phyloP scores from a whole-genome alignment of 129 eudicot genomes.

The Arctium minus region DNA sequence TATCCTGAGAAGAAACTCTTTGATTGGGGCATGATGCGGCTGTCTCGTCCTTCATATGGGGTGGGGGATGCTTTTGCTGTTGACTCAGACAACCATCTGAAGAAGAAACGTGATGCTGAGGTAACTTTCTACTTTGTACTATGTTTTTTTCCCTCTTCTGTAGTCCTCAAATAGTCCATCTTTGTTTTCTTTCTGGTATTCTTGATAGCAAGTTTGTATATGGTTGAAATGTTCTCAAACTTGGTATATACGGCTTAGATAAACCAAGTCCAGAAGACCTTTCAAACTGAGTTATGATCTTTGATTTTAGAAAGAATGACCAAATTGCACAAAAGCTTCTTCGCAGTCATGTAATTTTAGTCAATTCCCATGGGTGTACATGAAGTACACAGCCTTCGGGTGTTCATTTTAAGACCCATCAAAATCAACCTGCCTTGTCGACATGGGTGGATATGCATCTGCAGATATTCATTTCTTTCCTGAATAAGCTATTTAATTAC shows the following conservation, averaged over 20 bases:
- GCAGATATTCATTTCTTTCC: background rate
- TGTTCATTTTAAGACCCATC: background rate
- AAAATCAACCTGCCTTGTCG: background rate
- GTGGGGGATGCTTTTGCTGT: slow-evolving; percentile 83
- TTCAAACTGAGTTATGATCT: background rate
- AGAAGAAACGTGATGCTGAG: slow-evolving; percentile 91
- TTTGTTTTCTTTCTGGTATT: background rate
- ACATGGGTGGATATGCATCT: background rate
- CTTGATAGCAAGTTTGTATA: background rate
- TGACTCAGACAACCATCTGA: slow-evolving; percentile 74
- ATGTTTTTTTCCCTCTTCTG: background rate
- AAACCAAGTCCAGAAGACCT: background rate
- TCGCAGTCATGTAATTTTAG: background rate
- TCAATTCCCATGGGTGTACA: background rate
- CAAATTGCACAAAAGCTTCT: background rate
- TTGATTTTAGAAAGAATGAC: background rate
- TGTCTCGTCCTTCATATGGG: slow-evolving; percentile 77
- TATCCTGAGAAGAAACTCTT: slow-evolving; percentile 81
- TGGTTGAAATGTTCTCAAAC: background rate
- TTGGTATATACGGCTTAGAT: background rate
- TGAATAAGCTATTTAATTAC: background rate
- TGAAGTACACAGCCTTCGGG: background rate
- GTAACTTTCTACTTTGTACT: slow-evolving; percentile 29
- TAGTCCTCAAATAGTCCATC: background rate
- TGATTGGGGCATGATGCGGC: slow-evolving; percentile 93